phyloP scores from a whole-genome alignment of 441 rosid genomes.

The Dalechampia spathulata region DNA sequence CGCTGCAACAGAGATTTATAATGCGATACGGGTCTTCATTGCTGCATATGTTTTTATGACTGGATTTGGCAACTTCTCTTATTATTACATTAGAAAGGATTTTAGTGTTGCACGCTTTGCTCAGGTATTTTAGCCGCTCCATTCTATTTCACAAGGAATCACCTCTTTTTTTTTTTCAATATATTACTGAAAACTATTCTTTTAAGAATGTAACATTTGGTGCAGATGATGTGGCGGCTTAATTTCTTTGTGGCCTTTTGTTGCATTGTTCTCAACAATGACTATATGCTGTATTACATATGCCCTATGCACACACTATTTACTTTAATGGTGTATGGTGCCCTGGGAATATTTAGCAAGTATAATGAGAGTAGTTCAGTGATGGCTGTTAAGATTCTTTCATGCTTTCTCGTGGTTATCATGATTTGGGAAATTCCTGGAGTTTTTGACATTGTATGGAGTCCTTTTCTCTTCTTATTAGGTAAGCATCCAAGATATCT shows the following conservation, averaged over 20 bases:
- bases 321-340: slow-evolving; percentile 96
- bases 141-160: slow-evolving; percentile 4
- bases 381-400: slow-evolving; percentile 71
- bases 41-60: slow-evolving; percentile 99
- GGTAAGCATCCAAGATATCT: slow-evolving; percentile 41
- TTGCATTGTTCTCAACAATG: slow-evolving; percentile 88
- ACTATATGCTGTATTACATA: slow-evolving; percentile 89
- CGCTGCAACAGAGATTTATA: slow-evolving; percentile 93
- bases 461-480: slow-evolving; percentile 70
- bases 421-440: slow-evolving; percentile 97
- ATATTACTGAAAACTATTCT: slow-evolving; percentile 1
- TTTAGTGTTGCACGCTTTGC: slow-evolving; percentile 86
- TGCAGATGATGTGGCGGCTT: slow-evolving; percentile 99
- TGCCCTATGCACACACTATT: slow-evolving; percentile 99
- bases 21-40: slow-evolving; percentile 88
- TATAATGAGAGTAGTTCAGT: slow-evolving; percentile 86
- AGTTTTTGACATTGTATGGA: slow-evolving; percentile 79
- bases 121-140: slow-evolving; percentile 47
- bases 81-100: slow-evolving; percentile 92
- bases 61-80: slow-evolving; percentile 97
- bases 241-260: slow-evolving; percentile 86
- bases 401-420: slow-evolving; percentile 83
- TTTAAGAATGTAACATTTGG: slow-evolving; percentile 23
- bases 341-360: slow-evolving; percentile 81
- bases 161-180: not conserved